Evolutionary conservation across 148 eudicot species (phyloP).

Genomic region (Camellia granthamiana): DNA sequence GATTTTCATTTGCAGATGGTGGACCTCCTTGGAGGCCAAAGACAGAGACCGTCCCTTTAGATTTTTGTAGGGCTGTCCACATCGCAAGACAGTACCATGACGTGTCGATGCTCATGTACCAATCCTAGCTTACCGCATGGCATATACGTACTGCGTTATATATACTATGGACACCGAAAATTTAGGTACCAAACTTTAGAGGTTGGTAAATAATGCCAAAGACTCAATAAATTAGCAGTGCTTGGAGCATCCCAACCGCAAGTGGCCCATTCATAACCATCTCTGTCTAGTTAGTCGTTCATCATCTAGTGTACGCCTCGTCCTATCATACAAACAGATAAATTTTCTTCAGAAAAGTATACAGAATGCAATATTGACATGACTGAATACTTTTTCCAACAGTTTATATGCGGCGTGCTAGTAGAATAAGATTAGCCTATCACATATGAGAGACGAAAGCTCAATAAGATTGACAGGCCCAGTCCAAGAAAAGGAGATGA

Average conservation of each 20-base stretch:
- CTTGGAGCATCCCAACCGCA: not conserved
- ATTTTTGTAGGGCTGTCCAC: not conserved
- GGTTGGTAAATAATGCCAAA: conserved; percentile 12
- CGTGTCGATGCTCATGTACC: not conserved
- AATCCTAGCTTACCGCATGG: not conserved
- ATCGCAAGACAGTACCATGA: conserved; percentile 3
- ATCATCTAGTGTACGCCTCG: not conserved
- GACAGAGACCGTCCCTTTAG: not conserved
- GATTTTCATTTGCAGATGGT: too few species aligned
- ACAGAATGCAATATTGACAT: too few species aligned
- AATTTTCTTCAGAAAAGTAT: too few species aligned
- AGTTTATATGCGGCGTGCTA: too few species aligned
- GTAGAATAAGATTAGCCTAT: too few species aligned
- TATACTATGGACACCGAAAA: not conserved
- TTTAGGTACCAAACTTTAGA: not conserved
- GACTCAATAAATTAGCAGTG: not conserved
- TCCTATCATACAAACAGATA: not conserved
- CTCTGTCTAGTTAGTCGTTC: not conserved
- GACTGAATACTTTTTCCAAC: too few species aligned
- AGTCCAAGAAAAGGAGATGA: too few species aligned
- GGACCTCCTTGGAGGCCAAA: conserved; percentile 6
- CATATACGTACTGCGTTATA: too few species aligned
- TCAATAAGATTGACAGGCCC: too few species aligned
- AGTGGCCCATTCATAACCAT: not conserved
- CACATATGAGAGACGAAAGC: too few species aligned